Evolutionary conservation across 352 stramenopile species (phyloP), one percentile per base, ranked within the genome.

Genomic region (Phytophthora fragariae): DNA sequence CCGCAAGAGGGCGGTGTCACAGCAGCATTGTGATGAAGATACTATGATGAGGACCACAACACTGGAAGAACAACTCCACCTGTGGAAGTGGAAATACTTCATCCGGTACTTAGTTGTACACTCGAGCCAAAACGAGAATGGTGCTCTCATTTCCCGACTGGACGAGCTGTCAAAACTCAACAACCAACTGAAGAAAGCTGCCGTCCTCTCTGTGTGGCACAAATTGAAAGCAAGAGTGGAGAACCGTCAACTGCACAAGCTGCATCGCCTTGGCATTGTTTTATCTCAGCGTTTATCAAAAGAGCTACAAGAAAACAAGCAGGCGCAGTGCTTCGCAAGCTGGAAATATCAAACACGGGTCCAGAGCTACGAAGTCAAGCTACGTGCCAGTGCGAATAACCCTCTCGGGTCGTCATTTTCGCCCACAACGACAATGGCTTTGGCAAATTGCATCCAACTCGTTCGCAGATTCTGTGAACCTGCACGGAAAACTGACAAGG

Each of bases 361-460:
- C 27, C 9, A 69, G 10, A 70, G 19, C 5, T 62, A 70, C 21
- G 39, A 44, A 47, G 37, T n/a, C 21, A 80, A 64, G 17, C 33
- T 72, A 58, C 17, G 35, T 24, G 57, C 47, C 31, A 69, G 53
- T 35, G 53, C 41, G 17, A 76, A 69, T 29, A 54, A 53, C 15
- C 44, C 19, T 53, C 53, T 65, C 46, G 74, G 12, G 37, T 64
- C 12, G 12, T 75, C 49, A 2, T 72, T 69, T 62, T 68, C 73
- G 10, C 73, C 69, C 31, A 65, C 68, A 35, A 85, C 74, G 52
- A 75, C 73, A 24, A 77, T 77, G 60, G 73, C 79, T 5, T 62
- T 88, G 52, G 74, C 76, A 46, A 86, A 82, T 35, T 88, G 81
- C 37, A 83, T 88, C 21, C 68, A 80, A 9, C 69, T 88, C 9